phyloP scores from a whole-genome alignment of 129 eudicot species.

The Artemisia tridentata region DNA sequence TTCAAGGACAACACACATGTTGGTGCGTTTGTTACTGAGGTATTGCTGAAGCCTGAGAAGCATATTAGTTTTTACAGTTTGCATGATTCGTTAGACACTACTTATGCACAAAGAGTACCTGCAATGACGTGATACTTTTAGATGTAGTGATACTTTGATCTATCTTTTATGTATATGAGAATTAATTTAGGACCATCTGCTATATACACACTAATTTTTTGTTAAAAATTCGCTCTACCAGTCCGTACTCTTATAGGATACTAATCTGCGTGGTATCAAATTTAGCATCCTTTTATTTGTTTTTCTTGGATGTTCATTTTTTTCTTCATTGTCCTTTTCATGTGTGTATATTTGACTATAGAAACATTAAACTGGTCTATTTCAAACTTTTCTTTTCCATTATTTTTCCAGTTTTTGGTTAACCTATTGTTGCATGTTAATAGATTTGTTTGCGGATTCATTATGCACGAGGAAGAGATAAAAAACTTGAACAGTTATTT shows the following conservation, averaged over 20 bases:
- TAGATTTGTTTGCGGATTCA: slow-evolving; percentile 77
- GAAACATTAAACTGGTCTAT: slow-evolving; percentile 21
- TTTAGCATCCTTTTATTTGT: background rate
- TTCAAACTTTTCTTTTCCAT: slow-evolving; percentile 1
- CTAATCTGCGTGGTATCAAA: background rate
- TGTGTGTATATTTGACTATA: slow-evolving; percentile 2
- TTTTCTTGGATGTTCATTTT: background rate
- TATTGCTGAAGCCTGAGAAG: slow-evolving; percentile 18
- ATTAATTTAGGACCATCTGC: too few relatives aligned
- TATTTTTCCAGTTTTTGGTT: background rate
- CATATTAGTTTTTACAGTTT: too few relatives aligned
- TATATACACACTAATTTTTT: too few relatives aligned
- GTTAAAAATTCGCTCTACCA: too few relatives aligned
- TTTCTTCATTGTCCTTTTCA: background rate
- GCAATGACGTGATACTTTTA: too few relatives aligned
- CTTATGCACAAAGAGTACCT: too few relatives aligned
- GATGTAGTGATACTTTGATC: too few relatives aligned
- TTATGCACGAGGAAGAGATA: slow-evolving; percentile 49
- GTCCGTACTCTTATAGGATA: too few relatives aligned
- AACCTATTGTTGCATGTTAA: slow-evolving; percentile 11
- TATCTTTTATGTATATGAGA: too few relatives aligned
- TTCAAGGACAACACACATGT: slow-evolving; percentile 85
- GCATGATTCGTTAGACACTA: too few relatives aligned
- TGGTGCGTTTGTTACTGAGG: slow-evolving; percentile 97
- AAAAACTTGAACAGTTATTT: slow-evolving; percentile 55